phyloP scores from a whole-genome alignment of 2,329 filamentous ascomycete genomes.

The Phoma sp. region DNA sequence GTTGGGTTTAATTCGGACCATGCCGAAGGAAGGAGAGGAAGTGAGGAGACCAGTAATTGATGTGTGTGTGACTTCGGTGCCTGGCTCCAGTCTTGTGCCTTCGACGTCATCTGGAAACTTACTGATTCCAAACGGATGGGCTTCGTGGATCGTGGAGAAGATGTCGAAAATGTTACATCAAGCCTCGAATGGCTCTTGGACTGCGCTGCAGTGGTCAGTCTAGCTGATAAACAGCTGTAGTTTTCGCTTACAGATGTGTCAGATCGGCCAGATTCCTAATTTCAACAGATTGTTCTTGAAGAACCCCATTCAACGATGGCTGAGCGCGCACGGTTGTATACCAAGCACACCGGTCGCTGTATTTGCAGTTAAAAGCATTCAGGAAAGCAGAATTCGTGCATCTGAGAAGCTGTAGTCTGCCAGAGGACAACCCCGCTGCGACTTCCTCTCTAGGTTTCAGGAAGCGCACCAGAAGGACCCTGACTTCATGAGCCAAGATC shows the following conservation, averaged over 20 bases:
- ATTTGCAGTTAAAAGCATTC: conserved; percentile 16
- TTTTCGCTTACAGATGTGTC: background rate
- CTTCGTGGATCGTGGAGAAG: conserved; percentile 24
- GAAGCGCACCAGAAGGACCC: conserved; percentile 22
- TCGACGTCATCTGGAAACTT: conserved; percentile 48
- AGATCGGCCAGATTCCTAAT: conserved; percentile 20
- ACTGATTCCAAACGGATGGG: conserved; percentile 28
- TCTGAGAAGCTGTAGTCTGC: background rate
- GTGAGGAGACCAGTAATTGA: too few species aligned
- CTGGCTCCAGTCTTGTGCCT: conserved; percentile 48
- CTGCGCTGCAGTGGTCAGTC: conserved; percentile 19
- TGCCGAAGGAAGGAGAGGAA: too few species aligned
- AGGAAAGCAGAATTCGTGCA: background rate
- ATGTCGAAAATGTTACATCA: conserved; percentile 20
- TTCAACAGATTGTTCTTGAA: conserved; percentile 19
- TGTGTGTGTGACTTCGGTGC: conserved; percentile 25
- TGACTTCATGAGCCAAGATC: conserved; percentile 17
- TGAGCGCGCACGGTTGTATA: conserved; percentile 11
- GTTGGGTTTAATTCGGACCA: too few species aligned
- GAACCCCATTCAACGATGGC: conserved; percentile 19
- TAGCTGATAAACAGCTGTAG: too few species aligned
- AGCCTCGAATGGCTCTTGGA: conserved; percentile 15
- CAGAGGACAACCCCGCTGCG: background rate
- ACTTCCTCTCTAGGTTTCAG: conserved; percentile 21
- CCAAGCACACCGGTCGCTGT: conserved; percentile 16